Conservation (phyloP, 2,329 filamentous ascomycete species). For the Torrubiella hemipterigena region DNA sequence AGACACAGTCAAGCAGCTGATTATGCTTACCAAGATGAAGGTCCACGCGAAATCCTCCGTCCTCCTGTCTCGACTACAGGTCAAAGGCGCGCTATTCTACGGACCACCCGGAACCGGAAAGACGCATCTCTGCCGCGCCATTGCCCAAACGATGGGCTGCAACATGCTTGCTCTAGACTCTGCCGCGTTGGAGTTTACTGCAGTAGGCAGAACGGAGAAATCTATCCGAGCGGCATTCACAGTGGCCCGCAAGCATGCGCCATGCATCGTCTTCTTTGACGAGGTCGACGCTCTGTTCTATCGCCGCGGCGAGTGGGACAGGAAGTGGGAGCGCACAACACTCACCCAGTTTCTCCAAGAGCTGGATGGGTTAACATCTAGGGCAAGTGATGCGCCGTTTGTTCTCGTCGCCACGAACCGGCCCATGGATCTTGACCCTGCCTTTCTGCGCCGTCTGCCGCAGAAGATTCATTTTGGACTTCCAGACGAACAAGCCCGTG, state of each 20-base stretch:
- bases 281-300: constrained; percentile 8
- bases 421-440: constrained; percentile 22
- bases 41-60: not conserved
- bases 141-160: constrained; percentile 10
- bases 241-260: constrained; percentile 12
- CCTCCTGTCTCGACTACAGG: not conserved
- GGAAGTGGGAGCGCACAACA: constrained; percentile 1
- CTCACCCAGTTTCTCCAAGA: constrained; percentile 16
- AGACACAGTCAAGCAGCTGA: constrained; percentile 1
- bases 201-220: constrained; percentile 14
- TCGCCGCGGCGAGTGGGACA: constrained; percentile 5
- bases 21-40: constrained; percentile 1
- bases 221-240: constrained; percentile 14
- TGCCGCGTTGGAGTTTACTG: constrained; percentile 8
- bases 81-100: constrained; percentile 14
- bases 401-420: constrained; percentile 17
- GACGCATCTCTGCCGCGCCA: constrained; percentile 11
- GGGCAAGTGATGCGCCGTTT: constrained; percentile 8
- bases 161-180: constrained; percentile 13
- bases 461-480: constrained; percentile 35
- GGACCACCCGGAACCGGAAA: constrained; percentile 19
- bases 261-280: constrained; percentile 14
- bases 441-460: constrained; percentile 36
- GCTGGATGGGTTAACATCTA: constrained; percentile 13
- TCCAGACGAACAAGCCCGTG: constrained; percentile 29